Evolutionary conservation across 352 stramenopile genomes (phyloP), one percentile per base, ranked within the genome.

Genomic region (Globisporangium nagaii): DNA sequence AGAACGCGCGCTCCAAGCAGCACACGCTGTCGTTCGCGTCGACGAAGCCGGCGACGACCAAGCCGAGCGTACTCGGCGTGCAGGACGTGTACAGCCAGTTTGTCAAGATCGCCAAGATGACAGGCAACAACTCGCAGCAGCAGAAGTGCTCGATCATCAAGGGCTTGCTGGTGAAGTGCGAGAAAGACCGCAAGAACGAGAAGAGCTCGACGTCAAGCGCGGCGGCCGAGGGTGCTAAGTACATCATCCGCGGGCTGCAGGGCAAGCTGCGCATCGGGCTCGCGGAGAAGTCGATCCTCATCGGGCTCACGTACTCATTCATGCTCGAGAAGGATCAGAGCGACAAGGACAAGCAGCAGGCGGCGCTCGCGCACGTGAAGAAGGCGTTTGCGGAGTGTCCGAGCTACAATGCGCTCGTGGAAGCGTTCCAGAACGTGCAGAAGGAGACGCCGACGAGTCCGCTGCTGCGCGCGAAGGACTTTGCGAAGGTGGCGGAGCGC

Each of bases 241-340:
- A 98, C 78, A 97, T 99, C 39, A 98, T 99, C 40, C 91, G 98
- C 28, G 95, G 96, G 13, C 80, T 99, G 2, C 83, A 99, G 71
- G 97, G 97, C 30, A 99, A 99, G 62, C 83, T 99, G 32, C 85
- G 98, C 28, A 99, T 99, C 66, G 97, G 97, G 4, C 68, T 99
- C 22, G 96, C 97, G 0, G 91, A 98, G 58, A 96, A 96, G 45
- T 99, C 96, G 13, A 98, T 99, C 12, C 68, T 99, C 3, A 96
- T 98, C 49, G 81, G 90, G 0, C 80, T 99, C 32, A 97, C 97
- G 17, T 98, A 99, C 68, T 89, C 97, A 7, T 91, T 99, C 25
- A 86, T 96, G 62, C 81, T 90, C 25, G 90, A 90, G 15, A 87
- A 87, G 51, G 82, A 93, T 6, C 64, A 65, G 35, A 86, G 82